A percentile compares a stretch with the other conserved stretches of the same genome.
Evolutionary conservation across 768 basidiomycete species (phyloP).

Genomic region (Boletus reticuloceps): DNA sequence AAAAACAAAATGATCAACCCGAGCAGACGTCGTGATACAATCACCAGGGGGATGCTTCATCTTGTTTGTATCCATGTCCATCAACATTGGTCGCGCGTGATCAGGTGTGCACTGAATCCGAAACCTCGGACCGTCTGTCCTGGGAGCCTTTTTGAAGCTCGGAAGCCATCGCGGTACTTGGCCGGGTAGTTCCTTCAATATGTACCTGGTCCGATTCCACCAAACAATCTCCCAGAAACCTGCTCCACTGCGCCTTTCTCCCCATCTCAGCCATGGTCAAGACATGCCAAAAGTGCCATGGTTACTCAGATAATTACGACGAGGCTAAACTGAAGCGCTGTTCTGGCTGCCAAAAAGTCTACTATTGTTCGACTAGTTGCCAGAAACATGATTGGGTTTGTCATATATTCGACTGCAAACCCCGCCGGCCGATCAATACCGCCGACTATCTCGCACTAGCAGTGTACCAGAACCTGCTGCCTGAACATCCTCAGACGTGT

Average conservation of each 20-base stretch:
- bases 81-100: too few relatives aligned
- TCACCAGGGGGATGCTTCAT: too few relatives aligned
- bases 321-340: conserved; percentile 1
- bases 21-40: too few relatives aligned
- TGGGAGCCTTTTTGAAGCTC: not conserved
- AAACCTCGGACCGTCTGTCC: too few relatives aligned
- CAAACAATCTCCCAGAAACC: not conserved
- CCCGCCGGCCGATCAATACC: conserved; percentile 1
- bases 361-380: not conserved
- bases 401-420: conserved; percentile 8
- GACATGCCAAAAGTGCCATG: not conserved
- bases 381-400: not conserved
- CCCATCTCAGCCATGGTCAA: not conserved
- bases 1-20: too few relatives aligned
- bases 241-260: not conserved
- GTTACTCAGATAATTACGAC: not conserved
- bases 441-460: not conserved
- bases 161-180: not conserved
- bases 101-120: too few relatives aligned
- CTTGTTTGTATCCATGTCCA: too few relatives aligned
- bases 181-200: not conserved
- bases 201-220: too few relatives aligned
- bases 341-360: not conserved
- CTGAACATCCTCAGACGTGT: not conserved
- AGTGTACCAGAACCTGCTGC: not conserved